phyloP scores from a whole-genome alignment of 78 protist species.

The Dictyostelium capitatum region DNA sequence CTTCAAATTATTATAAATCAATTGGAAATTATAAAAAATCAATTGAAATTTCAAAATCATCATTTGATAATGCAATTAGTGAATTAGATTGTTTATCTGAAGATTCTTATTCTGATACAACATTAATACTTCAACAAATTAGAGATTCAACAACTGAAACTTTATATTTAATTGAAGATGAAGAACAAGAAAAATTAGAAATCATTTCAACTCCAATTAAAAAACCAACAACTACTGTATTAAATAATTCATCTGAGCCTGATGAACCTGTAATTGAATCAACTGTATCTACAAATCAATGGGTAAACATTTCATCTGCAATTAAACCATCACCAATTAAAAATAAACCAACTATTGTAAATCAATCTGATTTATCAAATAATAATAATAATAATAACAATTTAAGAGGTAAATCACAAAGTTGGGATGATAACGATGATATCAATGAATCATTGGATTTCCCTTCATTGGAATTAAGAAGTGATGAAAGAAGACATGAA shows the following conservation, averaged over 20 bases:
- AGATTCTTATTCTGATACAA: slow-evolving; percentile 94
- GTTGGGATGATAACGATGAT: neutral
- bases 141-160: slow-evolving; percentile 81
- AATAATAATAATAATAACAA: neutral
- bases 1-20: neutral
- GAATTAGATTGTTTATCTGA: slow-evolving; percentile 97
- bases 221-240: too few species aligned
- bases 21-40: slow-evolving; percentile 89
- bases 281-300: neutral
- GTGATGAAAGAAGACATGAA: neutral
- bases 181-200: neutral
- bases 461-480: too few species aligned
- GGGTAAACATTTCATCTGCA: neutral
- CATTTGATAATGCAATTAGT: slow-evolving; percentile 95
- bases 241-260: neutral
- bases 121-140: slow-evolving; percentile 96
- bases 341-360: neutral
- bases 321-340: neutral
- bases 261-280: neutral
- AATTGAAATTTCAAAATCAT: slow-evolving; percentile 89
- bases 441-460: too few species aligned
- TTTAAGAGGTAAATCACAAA: neutral
- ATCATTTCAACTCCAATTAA: too few species aligned
- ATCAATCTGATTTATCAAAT: neutral
- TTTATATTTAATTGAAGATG: neutral